A percentile compares a stretch with the other conserved stretches of the same genome.
Conservation (phyloP, 495 filamentous ascomycete species). For the Melanomma pulvis-pyrius region DNA sequence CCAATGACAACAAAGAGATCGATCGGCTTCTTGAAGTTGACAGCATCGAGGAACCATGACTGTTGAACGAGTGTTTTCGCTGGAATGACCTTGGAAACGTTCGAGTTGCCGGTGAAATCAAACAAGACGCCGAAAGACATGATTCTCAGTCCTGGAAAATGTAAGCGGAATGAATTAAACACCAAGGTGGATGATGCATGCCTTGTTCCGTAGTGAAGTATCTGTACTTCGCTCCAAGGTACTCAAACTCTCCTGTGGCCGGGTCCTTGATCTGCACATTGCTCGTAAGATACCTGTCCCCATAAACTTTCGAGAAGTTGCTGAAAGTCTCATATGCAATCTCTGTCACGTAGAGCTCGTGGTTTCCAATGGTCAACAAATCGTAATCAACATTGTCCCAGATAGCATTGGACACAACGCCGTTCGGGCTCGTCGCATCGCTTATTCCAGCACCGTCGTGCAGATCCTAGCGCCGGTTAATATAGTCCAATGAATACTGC, state of each 20-base stretch:
- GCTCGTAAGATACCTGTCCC: constrained; percentile 62
- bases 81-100: constrained; percentile 81
- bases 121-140: constrained; percentile 92
- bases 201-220: constrained; percentile 86
- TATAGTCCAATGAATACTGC: no score
- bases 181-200: not conserved
- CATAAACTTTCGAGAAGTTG: constrained; percentile 65
- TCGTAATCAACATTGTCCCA: constrained; percentile 80
- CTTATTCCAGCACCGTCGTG: constrained; percentile 95
- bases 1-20: constrained; percentile 88
- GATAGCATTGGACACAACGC: constrained; percentile 85
- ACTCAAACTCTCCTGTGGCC: constrained; percentile 65
- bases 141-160: constrained; percentile 68
- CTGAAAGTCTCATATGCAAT: constrained; percentile 76
- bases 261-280: constrained; percentile 88
- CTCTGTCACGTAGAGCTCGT: constrained; percentile 84
- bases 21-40: constrained; percentile 68
- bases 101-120: constrained; percentile 83
- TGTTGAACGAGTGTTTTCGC: constrained; percentile 78
- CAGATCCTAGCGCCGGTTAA: constrained; percentile 53
- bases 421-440: constrained; percentile 85
- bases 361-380: constrained; percentile 86
- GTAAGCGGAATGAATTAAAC: constrained; percentile 31
- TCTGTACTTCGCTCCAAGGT: constrained; percentile 77
- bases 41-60: constrained; percentile 84